Evolutionary conservation across 2,329 filamentous ascomycete species (phyloP), one percentile per base, ranked within the genome.

Genomic region (Exophiala spinifera): DNA sequence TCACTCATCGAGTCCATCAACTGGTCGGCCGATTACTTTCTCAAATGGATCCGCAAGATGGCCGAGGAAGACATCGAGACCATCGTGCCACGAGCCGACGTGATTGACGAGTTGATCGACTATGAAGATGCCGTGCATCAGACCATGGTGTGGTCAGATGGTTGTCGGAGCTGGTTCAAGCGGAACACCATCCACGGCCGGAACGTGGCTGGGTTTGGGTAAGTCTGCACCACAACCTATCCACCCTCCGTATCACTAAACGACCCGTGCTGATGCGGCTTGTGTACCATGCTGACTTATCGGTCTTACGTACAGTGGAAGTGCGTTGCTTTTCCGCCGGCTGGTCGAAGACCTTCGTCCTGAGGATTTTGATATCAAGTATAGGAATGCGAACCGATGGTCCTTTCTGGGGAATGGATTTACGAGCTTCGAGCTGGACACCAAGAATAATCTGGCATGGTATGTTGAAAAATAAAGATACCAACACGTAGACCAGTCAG

Each of bases 391-490:
- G 40, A 60, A 60, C 25, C 55, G 55, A 2, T 60, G 47, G 45
- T 23, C 69, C 31, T 68, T 73, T 49, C 34, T 58, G 37, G 61
- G 59, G 63, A 75, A 74, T 58, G 51, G 66, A 21, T 74, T 73
- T 60, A 67, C 69, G 4, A 57, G 59, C 33, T 64, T 60, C 40
- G 65, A 67, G 57, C 44, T 62, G 57, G 53, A 65, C n/a, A 52
- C 60, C 34, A 43, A 56, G 25, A 61, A 53, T 54, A 63, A 66
- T 59, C 47, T 67, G 57, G 54, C 63, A 17, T 66, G 61, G 57
- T 67, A 67, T 37, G 31, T 57, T 17, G 51, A 53, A 14, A 31
- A 31, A 11, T 31, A 31, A 31, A 10, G 23, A 25, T 25, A 25
- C 10, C 28, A 31, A 31, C 11, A 11, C 11, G 6, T 31, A 31